Evolutionary conservation across 106 monocot genomes (phyloP).

Genomic region (Dendrobium catenatum): DNA sequence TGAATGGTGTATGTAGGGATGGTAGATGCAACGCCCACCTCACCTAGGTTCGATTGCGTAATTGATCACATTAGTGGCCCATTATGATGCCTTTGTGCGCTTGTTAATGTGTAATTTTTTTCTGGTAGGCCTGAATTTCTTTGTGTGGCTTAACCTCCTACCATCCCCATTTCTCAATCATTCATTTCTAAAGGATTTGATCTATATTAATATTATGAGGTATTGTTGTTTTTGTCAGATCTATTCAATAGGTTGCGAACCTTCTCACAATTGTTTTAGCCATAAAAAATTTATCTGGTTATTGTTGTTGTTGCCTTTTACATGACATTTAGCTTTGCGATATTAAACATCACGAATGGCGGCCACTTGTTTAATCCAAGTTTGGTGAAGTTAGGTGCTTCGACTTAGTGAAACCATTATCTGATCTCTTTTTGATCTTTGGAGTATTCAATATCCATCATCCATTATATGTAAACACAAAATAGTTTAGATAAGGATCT

Average conservation of each 20-base stretch:
- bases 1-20: no score
- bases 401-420: background rate
- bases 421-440: no score
- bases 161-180: background rate
- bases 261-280: background rate
- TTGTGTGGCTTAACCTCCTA: background rate
- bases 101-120: background rate
- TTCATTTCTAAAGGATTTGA: background rate
- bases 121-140: background rate
- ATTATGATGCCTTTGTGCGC: background rate
- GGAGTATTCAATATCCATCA: background rate
- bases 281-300: background rate
- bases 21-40: no score
- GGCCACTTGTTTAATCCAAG: background rate
- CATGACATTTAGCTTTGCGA: background rate
- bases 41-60: no score
- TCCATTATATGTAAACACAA: background rate
- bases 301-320: background rate
- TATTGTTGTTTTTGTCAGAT: background rate
- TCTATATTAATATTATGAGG: background rate
- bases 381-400: background rate
- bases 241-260: no score
- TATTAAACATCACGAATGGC: background rate
- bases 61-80: no score
- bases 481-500: background rate